Conservation (phyloP, 1,284 basidiomycete species). For the Leccinum subfulvum region DNA sequence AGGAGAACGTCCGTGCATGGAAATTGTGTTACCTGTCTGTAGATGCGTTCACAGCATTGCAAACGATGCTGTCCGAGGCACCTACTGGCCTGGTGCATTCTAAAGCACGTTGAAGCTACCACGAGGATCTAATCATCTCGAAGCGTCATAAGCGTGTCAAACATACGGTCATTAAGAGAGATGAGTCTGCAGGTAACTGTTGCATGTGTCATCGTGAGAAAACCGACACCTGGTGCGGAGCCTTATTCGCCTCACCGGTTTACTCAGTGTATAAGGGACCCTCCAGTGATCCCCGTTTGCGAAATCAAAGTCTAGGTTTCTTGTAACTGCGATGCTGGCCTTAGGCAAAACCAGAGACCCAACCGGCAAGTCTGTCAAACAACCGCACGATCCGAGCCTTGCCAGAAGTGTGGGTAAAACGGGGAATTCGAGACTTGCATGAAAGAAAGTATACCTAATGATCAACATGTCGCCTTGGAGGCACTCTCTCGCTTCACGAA, state of each 20-base stretch:
- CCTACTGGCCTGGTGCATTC: slow-evolving; percentile 42
- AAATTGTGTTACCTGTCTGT: slow-evolving; percentile 59
- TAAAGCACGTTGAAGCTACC: slow-evolving; percentile 49
- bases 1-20: slow-evolving; percentile 1
- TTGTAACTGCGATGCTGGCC: slow-evolving; percentile 62
- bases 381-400: slow-evolving; percentile 79
- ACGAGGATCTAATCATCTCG: slow-evolving; percentile 9
- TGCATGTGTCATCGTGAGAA: slow-evolving; percentile 9
- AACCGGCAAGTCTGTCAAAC: slow-evolving; percentile 67
- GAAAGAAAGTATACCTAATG: slow-evolving; percentile 52
- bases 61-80: slow-evolving; percentile 41
- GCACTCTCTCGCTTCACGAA: slow-evolving; percentile 79
- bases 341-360: slow-evolving; percentile 74
- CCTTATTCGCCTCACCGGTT: slow-evolving; percentile 47
- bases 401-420: slow-evolving; percentile 5
- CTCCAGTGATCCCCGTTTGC: slow-evolving; percentile 43
- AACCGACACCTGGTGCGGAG: neutral
- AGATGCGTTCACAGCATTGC: slow-evolving; percentile 64
- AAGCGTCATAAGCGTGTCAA: slow-evolving; percentile 3
- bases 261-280: slow-evolving; percentile 67
- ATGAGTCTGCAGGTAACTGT: slow-evolving; percentile 55
- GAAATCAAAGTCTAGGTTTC: slow-evolving; percentile 81
- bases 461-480: slow-evolving; percentile 76
- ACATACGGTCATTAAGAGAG: slow-evolving; percentile 50
- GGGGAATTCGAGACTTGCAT: neutral